Evolutionary conservation across 179 eudicot species (phyloP), one percentile per base, ranked within the genome.

Genomic region (Actinidia chinensis): DNA sequence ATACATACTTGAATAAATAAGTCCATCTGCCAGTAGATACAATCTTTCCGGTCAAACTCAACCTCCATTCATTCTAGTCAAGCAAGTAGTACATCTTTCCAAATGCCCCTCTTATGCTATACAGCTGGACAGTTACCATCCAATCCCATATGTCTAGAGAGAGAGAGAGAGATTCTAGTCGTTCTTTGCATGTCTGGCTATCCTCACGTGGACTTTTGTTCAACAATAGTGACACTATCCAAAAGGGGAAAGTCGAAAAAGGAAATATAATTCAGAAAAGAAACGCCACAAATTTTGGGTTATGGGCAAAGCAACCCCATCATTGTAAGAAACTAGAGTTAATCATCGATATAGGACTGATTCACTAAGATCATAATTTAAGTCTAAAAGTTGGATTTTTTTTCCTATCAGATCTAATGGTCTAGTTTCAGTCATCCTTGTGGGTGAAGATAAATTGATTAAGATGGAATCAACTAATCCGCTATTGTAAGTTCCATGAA

Each of bases 41-140:
- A n/a, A 15, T 36, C 65, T 42, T 58, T 11, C 76, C 28, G 68
- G 78, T 75, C 78, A 75, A 75, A 44, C 69, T 10, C n/a, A 43
- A 60, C 36, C 67, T 3, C 8, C 43, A 42, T 28, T 1, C 51
- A 2, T 25, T 14, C 33, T 28, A 28, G 33, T 28, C 33, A 0
- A 28, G 33, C 33, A 28, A 28, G 33, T 28, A 28, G 33, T 28
- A 28, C 33, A 28, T 28, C 33, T 23, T 4, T 46, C 23, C 6
- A 11, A 77, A 71, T 25, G 60, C 71, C 18, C 77, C 72, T 28
- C 42, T 25, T 25, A 42, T 67, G 63, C 54, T 14, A 42, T 52
- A 82, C 81, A 82, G 81, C 79, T 82, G 81, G 81, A 81, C 84
- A 82, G 81, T 82, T 82, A 55, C 50, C 28, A n/a, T 55, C 8